These are phyloP conservation scores for Davidsoniella neocaledoniae DNA, from an alignment of 2,329 filamentous ascomycete species.

Conservation along the genomic window DNA sequence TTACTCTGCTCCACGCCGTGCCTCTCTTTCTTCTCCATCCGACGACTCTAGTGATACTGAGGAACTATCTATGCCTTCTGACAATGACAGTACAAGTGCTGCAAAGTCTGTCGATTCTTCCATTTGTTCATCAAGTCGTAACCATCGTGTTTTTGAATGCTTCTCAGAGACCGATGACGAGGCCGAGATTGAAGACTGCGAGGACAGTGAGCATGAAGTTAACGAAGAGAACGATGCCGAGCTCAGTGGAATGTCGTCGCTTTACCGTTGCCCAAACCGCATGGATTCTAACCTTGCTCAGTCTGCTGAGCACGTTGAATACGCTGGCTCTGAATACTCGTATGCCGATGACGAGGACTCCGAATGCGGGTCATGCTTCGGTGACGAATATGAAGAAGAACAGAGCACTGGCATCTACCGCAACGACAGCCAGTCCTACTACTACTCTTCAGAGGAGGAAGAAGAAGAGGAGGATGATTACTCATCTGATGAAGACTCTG, in stretches of 20 bases:
- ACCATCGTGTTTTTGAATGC: neutral
- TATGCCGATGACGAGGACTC: neutral
- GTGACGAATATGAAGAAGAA: too few relatives aligned
- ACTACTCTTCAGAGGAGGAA: neutral
- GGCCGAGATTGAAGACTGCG: slow-evolving; percentile 4
- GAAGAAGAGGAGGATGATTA: neutral
- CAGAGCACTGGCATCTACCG: neutral
- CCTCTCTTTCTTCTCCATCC: slow-evolving; percentile 1
- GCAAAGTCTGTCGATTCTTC: too few relatives aligned
- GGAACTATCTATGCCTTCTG: too few relatives aligned
- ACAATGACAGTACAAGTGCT: too few relatives aligned
- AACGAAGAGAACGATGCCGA: neutral
- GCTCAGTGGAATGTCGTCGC: neutral
- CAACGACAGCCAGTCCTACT: neutral
- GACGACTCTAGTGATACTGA: neutral
- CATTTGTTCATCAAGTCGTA: neutral
- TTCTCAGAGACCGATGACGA: neutral
- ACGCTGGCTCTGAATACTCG: slow-evolving; percentile 1
- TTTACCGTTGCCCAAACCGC: slow-evolving; percentile 3
- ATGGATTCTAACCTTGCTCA: too few relatives aligned
- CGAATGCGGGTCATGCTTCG: too few relatives aligned
- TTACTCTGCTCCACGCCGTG: neutral
- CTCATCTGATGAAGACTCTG: neutral
- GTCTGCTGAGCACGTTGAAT: neutral
- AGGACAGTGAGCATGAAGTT: neutral